These are phyloP conservation scores for Casuarina equisetifolia DNA, from an alignment of 306 rosid species.

Conservation along the genomic window DNA sequence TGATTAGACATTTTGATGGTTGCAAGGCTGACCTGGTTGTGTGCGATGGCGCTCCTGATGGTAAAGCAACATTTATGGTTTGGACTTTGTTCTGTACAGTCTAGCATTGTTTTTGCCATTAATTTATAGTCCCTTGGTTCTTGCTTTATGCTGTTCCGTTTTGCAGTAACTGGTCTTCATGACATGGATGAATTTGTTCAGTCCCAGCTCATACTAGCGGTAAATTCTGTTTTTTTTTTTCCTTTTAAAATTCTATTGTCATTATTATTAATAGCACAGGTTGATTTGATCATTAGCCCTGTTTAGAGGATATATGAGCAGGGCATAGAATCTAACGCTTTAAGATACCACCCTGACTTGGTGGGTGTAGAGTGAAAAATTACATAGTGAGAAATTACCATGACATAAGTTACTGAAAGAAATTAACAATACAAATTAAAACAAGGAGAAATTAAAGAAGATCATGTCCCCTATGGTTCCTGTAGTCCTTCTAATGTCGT, in stretches of 20 bases:
- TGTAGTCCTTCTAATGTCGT: background rate
- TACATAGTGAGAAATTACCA: too few species aligned
- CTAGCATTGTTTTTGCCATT: slow-evolving; percentile 11
- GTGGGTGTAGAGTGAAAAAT: too few species aligned
- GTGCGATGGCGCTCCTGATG: slow-evolving; percentile 99
- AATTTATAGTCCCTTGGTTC: background rate
- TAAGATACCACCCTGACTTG: too few species aligned
- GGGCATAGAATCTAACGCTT: too few species aligned
- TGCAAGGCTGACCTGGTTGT: slow-evolving; percentile 98
- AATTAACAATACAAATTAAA: too few species aligned
- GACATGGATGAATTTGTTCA: slow-evolving; percentile 99
- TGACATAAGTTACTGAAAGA: too few species aligned
- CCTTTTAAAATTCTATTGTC: too few species aligned
- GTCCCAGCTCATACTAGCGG: slow-evolving; percentile 95
- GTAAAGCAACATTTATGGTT: slow-evolving; percentile 33
- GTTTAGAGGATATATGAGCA: too few species aligned
- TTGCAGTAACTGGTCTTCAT: slow-evolving; percentile 97
- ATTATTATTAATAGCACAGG: too few species aligned
- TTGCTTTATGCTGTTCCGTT: slow-evolving; percentile 18
- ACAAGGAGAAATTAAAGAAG: too few species aligned
- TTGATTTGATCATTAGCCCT: too few species aligned
- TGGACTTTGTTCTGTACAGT: slow-evolving; percentile 16
- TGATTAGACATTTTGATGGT: slow-evolving; percentile 93
- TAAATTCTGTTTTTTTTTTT: slow-evolving; percentile 36
- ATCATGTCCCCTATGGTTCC: too few species aligned